Evolutionary conservation across 2,329 filamentous ascomycete species (phyloP).

Genomic region (Emergomyces africanus): DNA sequence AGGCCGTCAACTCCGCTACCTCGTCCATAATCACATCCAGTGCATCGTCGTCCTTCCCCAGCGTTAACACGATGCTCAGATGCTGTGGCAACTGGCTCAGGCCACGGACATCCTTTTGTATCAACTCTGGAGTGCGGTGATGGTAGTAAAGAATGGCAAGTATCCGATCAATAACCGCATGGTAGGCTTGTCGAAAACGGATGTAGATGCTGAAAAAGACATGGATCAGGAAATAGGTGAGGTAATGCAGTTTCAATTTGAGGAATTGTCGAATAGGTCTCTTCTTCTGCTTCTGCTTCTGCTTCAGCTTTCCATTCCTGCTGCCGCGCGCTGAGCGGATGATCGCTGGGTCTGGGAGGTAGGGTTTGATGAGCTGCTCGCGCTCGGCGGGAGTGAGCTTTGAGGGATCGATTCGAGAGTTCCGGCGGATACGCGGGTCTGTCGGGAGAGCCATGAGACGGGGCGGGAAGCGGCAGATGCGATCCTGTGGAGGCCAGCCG

Average conservation of each 20-base stretch:
- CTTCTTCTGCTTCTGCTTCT: slow-evolving; percentile 16
- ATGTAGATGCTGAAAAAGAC: slow-evolving; percentile 81
- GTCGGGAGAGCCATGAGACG: slow-evolving; percentile 4
- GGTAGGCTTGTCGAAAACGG: slow-evolving; percentile 65
- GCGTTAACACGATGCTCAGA: slow-evolving; percentile 72
- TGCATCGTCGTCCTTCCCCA: slow-evolving; percentile 56
- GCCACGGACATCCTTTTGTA: slow-evolving; percentile 69
- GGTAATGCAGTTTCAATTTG: slow-evolving; percentile 30
- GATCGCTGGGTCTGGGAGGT: slow-evolving; percentile 36
- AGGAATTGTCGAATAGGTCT: slow-evolving; percentile 34
- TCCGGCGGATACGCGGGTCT: background rate
- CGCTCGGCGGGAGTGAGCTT: slow-evolving; percentile 15
- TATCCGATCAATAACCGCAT: slow-evolving; percentile 62
- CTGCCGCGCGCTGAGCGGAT: slow-evolving; percentile 13
- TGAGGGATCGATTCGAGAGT: background rate
- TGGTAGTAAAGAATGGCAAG: slow-evolving; percentile 84
- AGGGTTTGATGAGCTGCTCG: slow-evolving; percentile 34
- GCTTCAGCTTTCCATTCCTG: slow-evolving; percentile 12
- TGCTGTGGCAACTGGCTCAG: slow-evolving; percentile 69
- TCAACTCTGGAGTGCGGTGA: slow-evolving; percentile 86
- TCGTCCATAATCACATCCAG: slow-evolving; percentile 79
- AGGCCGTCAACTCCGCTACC: slow-evolving; percentile 80
- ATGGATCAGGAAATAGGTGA: slow-evolving; percentile 43
- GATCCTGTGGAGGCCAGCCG: slow-evolving; percentile 21
- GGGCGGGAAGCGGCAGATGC: background rate